Evolutionary conservation across 2,329 filamentous ascomycete species (phyloP), one percentile per base, ranked within the genome.

Genomic region (Botrytis hyacinthi): DNA sequence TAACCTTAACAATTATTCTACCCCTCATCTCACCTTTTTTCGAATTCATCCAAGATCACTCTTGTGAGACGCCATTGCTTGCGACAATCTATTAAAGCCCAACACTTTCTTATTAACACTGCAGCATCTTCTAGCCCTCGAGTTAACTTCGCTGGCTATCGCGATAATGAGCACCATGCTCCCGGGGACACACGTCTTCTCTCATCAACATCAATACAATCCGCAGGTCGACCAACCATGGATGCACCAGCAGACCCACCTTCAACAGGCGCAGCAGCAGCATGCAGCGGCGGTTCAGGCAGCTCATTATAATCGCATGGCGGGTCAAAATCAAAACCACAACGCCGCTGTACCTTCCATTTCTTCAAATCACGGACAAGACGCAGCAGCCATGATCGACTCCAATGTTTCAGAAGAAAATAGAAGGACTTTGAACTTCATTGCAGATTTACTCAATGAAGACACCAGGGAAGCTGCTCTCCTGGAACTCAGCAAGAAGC

Each of bases 401-500:
- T 67, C 51, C 22, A 86, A 84, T 83, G 88, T 96, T 77, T 93
- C 91, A 29, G 95, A 98, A 81, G 95, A 98, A 81, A 97, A 97
- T 83, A 89, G 94, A 78, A 90, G 95, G 77, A 96, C 97, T n/a
- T 90, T 98, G 83, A 91, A 91, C 76, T 98, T 94, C 87, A 96
- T 98, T 76, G 93, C 95, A 72, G 95, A 98, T 82, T 87, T 98
- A 73, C 88, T 98, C 81, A 95, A 94, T 82, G 93, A 95, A 77
- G 90, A 88, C 79, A 95, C 94, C 42, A 89, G 96, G 76, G 96
- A 98, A 85, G 91, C 93, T 7, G 96, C 96, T 68, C 87, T 99
- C 72, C 87, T 99, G 80, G 96, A 99, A 83, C 87, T 99, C 70
- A 98, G 95, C 85, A 99, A 99, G 87, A 99, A 99, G 88, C 88